Conservation (phyloP, 805 yeast species). For the Pichia exigua region DNA sequence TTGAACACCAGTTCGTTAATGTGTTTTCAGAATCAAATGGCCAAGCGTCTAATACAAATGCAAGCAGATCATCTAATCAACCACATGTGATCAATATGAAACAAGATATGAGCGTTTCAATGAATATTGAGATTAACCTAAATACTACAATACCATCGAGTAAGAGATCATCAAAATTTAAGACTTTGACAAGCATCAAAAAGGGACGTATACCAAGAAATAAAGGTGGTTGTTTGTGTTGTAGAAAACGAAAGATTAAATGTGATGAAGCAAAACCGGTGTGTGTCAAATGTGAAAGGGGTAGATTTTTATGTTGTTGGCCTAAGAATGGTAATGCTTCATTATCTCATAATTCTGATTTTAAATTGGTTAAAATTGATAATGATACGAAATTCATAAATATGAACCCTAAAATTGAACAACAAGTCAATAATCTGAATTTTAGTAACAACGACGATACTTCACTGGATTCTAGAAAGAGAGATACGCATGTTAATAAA, state of each 20-base stretch:
- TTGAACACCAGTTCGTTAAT: not conserved
- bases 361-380: slow-evolving; percentile 12
- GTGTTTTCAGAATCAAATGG: not conserved
- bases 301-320: slow-evolving; percentile 14
- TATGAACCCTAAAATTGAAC: not conserved
- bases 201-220: not conserved
- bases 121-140: not conserved
- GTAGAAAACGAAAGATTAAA: slow-evolving; percentile 22
- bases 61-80: not conserved
- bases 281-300: slow-evolving; percentile 14
- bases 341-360: slow-evolving; percentile 13
- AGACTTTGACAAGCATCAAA: not conserved
- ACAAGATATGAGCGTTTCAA: not conserved
- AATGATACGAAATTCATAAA: not conserved
- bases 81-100: not conserved
- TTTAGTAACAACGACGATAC: no score
- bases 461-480: no score
- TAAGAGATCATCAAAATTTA: not conserved
- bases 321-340: slow-evolving; percentile 10
- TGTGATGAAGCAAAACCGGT: slow-evolving; percentile 19
- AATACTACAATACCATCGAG: not conserved
- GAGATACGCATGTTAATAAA: no score
- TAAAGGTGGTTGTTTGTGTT: slow-evolving; percentile 21
- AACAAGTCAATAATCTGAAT: not conserved
- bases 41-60: not conserved